Evolutionary conservation across 768 basidiomycete genomes (phyloP), one percentile per base, ranked within the genome.

Genomic region (Pulveroboletus sp.): DNA sequence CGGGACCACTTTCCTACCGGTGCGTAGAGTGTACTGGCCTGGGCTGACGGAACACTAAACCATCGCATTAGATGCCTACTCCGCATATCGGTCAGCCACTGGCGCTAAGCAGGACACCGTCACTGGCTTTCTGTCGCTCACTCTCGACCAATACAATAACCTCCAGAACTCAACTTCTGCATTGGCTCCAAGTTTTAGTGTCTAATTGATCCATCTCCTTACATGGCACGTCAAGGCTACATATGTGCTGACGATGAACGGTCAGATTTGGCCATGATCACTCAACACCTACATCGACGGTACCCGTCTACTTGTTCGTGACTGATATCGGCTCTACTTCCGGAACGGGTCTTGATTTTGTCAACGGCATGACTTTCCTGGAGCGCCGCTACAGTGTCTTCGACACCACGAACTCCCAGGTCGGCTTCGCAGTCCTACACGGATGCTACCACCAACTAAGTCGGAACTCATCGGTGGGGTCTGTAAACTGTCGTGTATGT

Each of bases 311-410:
- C 60, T 65, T 69, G 32, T 59, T 75, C 43, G 67, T 74, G 11
- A 43, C 31, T 38, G 27, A 71, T 60, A 53, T 76, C 32, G 80
- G n/a, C n/a, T n/a, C n/a, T n/a, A 78, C 57, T 32, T 60, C 68
- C 11, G 78, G 76, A 40, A n/a, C 70, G 51, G 81, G 78, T 10
- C 62, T 82, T n/a, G 77, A 80, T 80, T 82, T n/a, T 54, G 71
- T 83, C 62, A 74, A 79, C 63, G 78, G 81, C 15, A 71, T 69
- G 58, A 57, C 65, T 4, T 82, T 79, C 73, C 69, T 82, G 24
- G 73, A 79, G 66, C 79, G 84, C 13, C 85, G 80, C 75, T 85
- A 84, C 69, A 72, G 77, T 28, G 82, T 83, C 21, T 21, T 21
- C 59, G 84, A 86, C 60, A 81, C 82, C 40, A 63, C 73, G 41